phyloP scores from a whole-genome alignment of 306 rosid genomes.

The Cotoneaster glaucophyllus region DNA sequence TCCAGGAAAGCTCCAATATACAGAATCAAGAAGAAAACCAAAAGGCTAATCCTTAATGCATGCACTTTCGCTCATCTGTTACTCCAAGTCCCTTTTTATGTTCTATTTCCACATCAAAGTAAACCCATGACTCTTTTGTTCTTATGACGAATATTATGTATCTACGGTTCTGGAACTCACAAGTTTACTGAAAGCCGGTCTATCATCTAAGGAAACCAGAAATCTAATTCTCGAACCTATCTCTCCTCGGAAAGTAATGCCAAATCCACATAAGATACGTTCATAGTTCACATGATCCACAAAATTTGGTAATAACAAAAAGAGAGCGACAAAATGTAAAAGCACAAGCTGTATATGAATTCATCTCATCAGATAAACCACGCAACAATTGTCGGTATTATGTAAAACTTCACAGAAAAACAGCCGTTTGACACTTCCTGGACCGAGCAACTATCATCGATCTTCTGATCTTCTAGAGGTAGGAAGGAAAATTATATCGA shows the following conservation, averaged over 20 bases:
- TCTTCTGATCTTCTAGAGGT: neutral
- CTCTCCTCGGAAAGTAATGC: neutral
- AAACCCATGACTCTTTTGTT: neutral
- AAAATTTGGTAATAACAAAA: neutral
- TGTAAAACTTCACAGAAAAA: neutral
- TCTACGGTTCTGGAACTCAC: neutral
- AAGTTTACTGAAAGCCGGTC: neutral
- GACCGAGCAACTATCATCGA: neutral
- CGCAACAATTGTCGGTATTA: neutral
- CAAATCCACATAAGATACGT: neutral
- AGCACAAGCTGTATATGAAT: neutral
- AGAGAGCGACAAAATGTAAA: neutral
- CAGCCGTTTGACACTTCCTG: neutral
- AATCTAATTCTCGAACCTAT: neutral
- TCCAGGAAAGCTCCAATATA: neutral
- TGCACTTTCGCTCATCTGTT: neutral
- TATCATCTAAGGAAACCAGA: neutral
- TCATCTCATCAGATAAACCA: neutral
- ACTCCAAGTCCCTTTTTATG: neutral
- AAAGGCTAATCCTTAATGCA: neutral
- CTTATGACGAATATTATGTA: neutral
- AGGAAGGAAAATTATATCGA: neutral
- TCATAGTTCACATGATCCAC: neutral
- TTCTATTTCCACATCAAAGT: neutral
- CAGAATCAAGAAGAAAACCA: neutral